Percentiles rank a stretch among this genome's conserved stretches.
Conservation (phyloP, 2,329 filamentous ascomycete genomes). For the Exophiala calicioides region DNA sequence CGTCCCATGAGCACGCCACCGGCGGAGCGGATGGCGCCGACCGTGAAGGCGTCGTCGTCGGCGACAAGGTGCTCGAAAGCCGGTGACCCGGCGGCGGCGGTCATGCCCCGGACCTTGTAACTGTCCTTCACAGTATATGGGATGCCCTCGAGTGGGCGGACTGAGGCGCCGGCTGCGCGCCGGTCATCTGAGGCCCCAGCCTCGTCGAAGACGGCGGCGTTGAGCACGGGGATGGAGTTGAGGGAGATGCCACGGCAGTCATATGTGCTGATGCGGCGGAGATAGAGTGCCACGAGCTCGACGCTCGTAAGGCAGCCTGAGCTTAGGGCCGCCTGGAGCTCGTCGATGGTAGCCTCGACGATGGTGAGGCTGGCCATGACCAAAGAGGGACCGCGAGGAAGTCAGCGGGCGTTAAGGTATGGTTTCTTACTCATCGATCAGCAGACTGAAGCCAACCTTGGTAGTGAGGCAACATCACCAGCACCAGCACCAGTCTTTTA, state of each 20-base stretch:
- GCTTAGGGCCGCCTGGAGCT: slow-evolving; percentile 45
- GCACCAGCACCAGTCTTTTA: too few species aligned
- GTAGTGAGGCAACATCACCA: too few species aligned
- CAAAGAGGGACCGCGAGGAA: too few species aligned
- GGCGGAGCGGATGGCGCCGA: slow-evolving; percentile 47
- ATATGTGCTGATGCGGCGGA: slow-evolving; percentile 50
- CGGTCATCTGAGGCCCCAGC: slow-evolving; percentile 50
- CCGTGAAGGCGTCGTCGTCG: slow-evolving; percentile 54
- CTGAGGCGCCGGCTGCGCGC: slow-evolving; percentile 40
- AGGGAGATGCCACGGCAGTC: slow-evolving; percentile 44
- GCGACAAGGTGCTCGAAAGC: slow-evolving; percentile 54
- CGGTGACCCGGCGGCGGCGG: slow-evolving; percentile 55
- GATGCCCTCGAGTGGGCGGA: slow-evolving; percentile 54
- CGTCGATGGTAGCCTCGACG: slow-evolving; percentile 46
- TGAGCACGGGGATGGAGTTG: slow-evolving; percentile 54
- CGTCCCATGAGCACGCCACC: slow-evolving; percentile 55
- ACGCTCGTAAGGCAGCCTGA: slow-evolving; percentile 45
- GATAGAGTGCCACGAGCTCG: slow-evolving; percentile 47
- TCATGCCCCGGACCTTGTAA: slow-evolving; percentile 56
- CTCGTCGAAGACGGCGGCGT: slow-evolving; percentile 47
- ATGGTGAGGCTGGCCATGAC: too few species aligned
- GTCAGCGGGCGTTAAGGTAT: too few species aligned
- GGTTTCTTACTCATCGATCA: too few species aligned
- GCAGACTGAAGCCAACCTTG: too few species aligned
- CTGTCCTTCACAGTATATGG: slow-evolving; percentile 58